Percentiles rank a stretch among this genome's conserved stretches.
Conservation (phyloP, 1,139 yeast genomes). For the Candida sp. region DNA sequence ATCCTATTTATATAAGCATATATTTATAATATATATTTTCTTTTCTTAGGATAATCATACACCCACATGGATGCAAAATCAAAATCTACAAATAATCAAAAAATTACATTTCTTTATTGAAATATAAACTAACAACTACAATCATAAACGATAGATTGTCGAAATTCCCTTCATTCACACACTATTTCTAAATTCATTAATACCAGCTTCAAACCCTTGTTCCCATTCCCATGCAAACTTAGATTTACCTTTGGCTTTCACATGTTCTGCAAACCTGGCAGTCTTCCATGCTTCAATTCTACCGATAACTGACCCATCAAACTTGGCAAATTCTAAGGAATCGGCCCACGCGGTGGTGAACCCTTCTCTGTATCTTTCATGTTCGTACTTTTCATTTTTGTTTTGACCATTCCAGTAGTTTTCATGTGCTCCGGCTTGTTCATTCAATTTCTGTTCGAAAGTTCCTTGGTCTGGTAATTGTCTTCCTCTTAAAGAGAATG, state of each 20-base stretch:
- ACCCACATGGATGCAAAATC: no score
- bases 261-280: slow-evolving; percentile 52
- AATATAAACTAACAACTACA: no score
- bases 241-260: slow-evolving; percentile 51
- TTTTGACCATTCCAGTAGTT: slow-evolving; percentile 69
- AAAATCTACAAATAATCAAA: no score
- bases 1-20: no score
- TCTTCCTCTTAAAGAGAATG: slow-evolving; percentile 19
- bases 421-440: slow-evolving; percentile 46
- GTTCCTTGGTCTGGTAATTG: slow-evolving; percentile 36
- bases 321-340: slow-evolving; percentile 59
- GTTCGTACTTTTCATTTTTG: slow-evolving; percentile 64
- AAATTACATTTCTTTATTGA: no score
- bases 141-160: not conserved
- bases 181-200: slow-evolving; percentile 23
- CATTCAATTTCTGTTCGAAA: slow-evolving; percentile 37
- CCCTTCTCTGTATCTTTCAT: slow-evolving; percentile 78
- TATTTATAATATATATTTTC: no score
- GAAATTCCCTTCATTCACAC: not conserved
- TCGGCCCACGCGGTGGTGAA: slow-evolving; percentile 75
- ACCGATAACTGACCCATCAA: slow-evolving; percentile 72
- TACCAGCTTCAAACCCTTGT: slow-evolving; percentile 73
- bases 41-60: no score
- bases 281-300: slow-evolving; percentile 66
- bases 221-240: slow-evolving; percentile 81